Evolutionary conservation across 495 filamentous ascomycete species (phyloP).

Genomic region (Hapsidospora chrysogenum): DNA sequence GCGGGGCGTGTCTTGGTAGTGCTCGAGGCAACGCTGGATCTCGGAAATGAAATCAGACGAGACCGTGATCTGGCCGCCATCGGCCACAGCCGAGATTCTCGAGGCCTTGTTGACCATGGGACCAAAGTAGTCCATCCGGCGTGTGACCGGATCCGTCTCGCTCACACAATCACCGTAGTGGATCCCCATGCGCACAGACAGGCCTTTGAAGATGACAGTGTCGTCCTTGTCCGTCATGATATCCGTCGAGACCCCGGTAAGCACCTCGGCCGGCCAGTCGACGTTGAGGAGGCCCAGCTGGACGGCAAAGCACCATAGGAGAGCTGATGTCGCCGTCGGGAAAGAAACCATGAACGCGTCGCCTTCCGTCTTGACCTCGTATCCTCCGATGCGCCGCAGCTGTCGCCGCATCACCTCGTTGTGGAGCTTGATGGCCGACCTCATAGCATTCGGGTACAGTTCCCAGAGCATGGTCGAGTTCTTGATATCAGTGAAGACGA

Average conservation of each 20-base stretch:
- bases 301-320: slow-evolving; percentile 92
- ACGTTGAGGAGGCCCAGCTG: slow-evolving; percentile 75
- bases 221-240: slow-evolving; percentile 69
- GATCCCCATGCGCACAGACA: slow-evolving; percentile 94
- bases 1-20: slow-evolving; percentile 61
- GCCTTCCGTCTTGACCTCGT: slow-evolving; percentile 98
- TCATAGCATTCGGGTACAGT: slow-evolving; percentile 83
- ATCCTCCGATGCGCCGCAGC: slow-evolving; percentile 83
- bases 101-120: slow-evolving; percentile 97
- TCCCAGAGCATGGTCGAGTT: slow-evolving; percentile 97
- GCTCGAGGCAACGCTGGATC: slow-evolving; percentile 78
- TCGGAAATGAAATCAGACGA: slow-evolving; percentile 94
- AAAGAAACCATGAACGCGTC: slow-evolving; percentile 99
- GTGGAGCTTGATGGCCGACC: slow-evolving; percentile 86
- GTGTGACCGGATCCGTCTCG: slow-evolving; percentile 86
- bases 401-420: slow-evolving; percentile 92
- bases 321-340: slow-evolving; percentile 78
- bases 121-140: slow-evolving; percentile 98
- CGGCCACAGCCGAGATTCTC: slow-evolving; percentile 83
- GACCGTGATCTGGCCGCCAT: slow-evolving; percentile 92
- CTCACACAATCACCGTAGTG: slow-evolving; percentile 92
- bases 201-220: slow-evolving; percentile 75
- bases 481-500: slow-evolving; percentile 99
- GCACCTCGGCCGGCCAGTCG: slow-evolving; percentile 83
- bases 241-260: slow-evolving; percentile 70